Percentiles rank a stretch among this genome's conserved stretches.
phyloP scores from a whole-genome alignment of 169 alveolate species.

The Plasmodium gonderi region DNA sequence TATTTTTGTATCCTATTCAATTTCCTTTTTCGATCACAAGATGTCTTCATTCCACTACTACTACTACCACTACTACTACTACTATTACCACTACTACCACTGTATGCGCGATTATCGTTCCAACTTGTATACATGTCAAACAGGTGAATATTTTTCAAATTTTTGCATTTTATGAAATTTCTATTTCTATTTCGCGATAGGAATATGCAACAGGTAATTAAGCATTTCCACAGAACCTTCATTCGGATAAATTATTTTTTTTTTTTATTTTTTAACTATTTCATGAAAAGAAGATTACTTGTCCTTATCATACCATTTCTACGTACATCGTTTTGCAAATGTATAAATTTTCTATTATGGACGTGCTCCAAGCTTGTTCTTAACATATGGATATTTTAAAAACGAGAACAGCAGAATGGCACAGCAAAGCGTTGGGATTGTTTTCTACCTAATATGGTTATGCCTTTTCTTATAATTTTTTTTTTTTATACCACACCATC shows the following conservation, averaged over 20 bases:
- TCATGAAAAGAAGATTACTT: not conserved
- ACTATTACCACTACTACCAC: no score
- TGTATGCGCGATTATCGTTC: no score
- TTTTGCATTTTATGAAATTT: not conserved
- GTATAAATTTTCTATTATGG: not conserved
- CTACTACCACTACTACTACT: no score
- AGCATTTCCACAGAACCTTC: not conserved
- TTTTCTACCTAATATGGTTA: no score
- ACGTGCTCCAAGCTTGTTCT: no score
- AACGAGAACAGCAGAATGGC: not conserved
- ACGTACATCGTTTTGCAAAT: not conserved
- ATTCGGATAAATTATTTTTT: not conserved
- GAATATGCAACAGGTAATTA: not conserved
- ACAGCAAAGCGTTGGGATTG: no score
- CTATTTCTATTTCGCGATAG: not conserved
- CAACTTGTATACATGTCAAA: not conserved
- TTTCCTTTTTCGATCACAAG: constrained; percentile 1
- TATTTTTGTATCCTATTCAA: not conserved
- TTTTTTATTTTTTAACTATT: not conserved
- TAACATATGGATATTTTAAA: not conserved
- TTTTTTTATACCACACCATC: not conserved
- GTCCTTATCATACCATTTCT: not conserved
- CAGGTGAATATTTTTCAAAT: not conserved
- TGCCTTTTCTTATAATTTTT: not conserved
- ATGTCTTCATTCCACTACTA: not conserved